These are phyloP conservation scores for Lasiosphaeria ovina DNA, from an alignment of 495 filamentous ascomycete species.

Conservation along the genomic window DNA sequence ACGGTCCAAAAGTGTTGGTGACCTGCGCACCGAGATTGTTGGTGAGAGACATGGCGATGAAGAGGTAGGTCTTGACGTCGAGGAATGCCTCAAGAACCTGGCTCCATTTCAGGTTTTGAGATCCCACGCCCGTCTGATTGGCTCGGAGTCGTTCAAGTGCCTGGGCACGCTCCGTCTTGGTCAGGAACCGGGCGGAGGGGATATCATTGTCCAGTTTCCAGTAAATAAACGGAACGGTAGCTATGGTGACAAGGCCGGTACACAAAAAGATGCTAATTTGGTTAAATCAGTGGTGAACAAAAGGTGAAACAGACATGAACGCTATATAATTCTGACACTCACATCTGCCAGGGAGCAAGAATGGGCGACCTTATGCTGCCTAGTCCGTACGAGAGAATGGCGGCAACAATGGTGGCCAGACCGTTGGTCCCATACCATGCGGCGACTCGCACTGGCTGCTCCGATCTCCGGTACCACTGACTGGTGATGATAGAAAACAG, in stretches of 20 bases:
- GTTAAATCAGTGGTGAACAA: conserved; percentile 21
- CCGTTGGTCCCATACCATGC: conserved; percentile 68
- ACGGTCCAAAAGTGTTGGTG: conserved; percentile 57
- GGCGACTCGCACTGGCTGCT: conserved; percentile 60
- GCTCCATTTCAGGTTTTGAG: conserved; percentile 48
- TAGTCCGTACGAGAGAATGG: conserved; percentile 59
- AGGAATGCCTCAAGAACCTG: conserved; percentile 42
- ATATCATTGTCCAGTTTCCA: conserved; percentile 53
- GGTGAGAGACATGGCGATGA: conserved; percentile 51
- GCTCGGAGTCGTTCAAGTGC: conserved; percentile 47
- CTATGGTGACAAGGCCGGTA: conserved; percentile 56
- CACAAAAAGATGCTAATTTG: conserved; percentile 61
- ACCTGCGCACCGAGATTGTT: conserved; percentile 63
- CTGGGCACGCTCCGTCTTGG: conserved; percentile 44
- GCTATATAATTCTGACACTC: background rate
- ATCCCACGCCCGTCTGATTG: conserved; percentile 59
- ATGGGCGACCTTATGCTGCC: conserved; percentile 53
- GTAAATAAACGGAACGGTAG: conserved; percentile 50
- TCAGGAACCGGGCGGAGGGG: conserved; percentile 53
- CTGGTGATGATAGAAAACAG: conserved; percentile 57
- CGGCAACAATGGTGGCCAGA: conserved; percentile 60
- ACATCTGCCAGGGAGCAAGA: conserved; percentile 63
- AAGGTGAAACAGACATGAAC: too few relatives aligned
- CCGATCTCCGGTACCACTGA: conserved; percentile 63
- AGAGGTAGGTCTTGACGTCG: conserved; percentile 50